A percentile compares a stretch with the other conserved stretches of the same genome.
Conservation (phyloP, 768 basidiomycete species). For the Mrakia blollopis region DNA sequence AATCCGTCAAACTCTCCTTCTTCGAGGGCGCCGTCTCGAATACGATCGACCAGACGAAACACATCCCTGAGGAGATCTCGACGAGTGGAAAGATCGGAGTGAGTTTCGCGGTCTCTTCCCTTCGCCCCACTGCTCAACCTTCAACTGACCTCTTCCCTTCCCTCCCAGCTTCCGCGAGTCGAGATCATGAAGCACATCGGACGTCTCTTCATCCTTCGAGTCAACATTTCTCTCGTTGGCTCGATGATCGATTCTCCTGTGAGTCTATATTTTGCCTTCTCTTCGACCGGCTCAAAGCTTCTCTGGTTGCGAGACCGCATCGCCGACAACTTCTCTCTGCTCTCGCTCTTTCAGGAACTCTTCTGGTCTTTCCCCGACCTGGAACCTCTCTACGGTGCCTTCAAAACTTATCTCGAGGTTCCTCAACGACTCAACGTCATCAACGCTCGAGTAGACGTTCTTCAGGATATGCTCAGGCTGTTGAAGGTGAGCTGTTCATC, state of each 20-base stretch:
- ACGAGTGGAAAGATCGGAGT: conserved; percentile 88
- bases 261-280: too few relatives aligned
- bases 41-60: conserved; percentile 93
- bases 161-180: conserved; percentile 35
- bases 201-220: conserved; percentile 83
- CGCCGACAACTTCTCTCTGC: too few relatives aligned
- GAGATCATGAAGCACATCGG: conserved; percentile 99
- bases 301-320: too few relatives aligned
- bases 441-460: conserved; percentile 88
- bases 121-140: not conserved
- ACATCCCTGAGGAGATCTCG: conserved; percentile 86
- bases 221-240: conserved; percentile 72
- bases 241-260: conserved; percentile 21
- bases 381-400: conserved; percentile 68
- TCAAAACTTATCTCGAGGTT: conserved; percentile 91
- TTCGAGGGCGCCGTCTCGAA: conserved; percentile 88
- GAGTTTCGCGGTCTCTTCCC: conserved; percentile 38
- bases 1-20: conserved; percentile 96
- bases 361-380: conserved; percentile 81
- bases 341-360: not conserved
- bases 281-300: too few relatives aligned
- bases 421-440: conserved; percentile 87
- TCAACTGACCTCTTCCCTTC: not conserved
- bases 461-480: conserved; percentile 94
- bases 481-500: conserved; percentile 60